Base-by-base conservation (phyloP, 805 yeast species). In the Myxozyma vanderwaltii region DNA sequence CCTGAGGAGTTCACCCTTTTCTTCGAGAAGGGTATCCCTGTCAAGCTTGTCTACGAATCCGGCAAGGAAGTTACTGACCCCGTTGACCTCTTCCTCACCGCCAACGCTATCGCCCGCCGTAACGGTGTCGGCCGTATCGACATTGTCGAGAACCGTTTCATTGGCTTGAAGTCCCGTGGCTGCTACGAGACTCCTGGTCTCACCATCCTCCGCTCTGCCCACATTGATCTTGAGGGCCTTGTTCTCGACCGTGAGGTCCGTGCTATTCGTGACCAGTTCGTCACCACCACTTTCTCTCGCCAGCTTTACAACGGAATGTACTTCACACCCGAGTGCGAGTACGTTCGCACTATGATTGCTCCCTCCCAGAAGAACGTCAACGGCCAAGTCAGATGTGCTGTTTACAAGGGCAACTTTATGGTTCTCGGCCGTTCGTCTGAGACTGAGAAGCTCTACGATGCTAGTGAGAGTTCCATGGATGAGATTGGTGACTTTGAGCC, bases 121-220 rank as follows among this genome's bases (percentile, higher is more conserved):
- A 91, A 94, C 76, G 99, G 99, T 82, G 97, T 94, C 63, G 99
- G 99, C 76, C 91, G 99, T 82, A 88, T 94, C 75, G 99, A 94
- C 80, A 94, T 94, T 73, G 99, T 94, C 67, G 99, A 94, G 81
- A 90, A 94, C 83, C 91, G 99, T 82, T 94, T 94, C 77, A 94
- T 94, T 72, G 98, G 98, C 76, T 88, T 94, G 77, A 94, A 94
- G 78, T 91, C 98, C 65, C 90, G 99, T 82, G 99, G 99, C 61
- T 94, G 99, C 82, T 94, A 94, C 81, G 99, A 94, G 80, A 96
- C 98, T 65, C 99, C 99, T 68, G 99, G 98, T 76, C 84, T 94
- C 71, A 92, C 99, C 63, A 75, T 94, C 63, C 86, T 94, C 77
- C 90, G 99, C 84, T 76, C 84, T 57, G 89, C 98, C 49, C 99